Percentiles rank a stretch among this genome's conserved stretches.
Evolutionary conservation across 2,329 filamentous ascomycete genomes (phyloP).

Genomic region (Epichloe coenophiala): DNA sequence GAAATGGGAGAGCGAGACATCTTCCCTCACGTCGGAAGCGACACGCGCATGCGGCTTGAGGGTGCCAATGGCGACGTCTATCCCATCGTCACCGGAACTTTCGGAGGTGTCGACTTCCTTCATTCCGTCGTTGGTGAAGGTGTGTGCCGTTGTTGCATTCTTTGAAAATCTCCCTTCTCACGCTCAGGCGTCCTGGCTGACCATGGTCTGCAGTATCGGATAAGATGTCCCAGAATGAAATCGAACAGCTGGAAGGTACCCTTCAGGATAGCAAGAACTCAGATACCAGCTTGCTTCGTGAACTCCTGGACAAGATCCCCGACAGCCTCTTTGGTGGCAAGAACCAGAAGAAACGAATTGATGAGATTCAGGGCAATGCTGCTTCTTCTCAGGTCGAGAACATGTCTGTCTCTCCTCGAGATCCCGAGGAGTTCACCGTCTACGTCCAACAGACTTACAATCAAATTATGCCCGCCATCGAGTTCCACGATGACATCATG

Average conservation of each 20-base stretch:
- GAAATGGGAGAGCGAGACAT: slow-evolving; percentile 70
- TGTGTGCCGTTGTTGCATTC: slow-evolving; percentile 14
- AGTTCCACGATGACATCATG: slow-evolving; percentile 85
- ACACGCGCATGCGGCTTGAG: slow-evolving; percentile 55
- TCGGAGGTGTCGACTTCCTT: slow-evolving; percentile 87
- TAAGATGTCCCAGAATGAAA: slow-evolving; percentile 82
- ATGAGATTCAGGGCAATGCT: slow-evolving; percentile 68
- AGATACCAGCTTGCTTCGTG: slow-evolving; percentile 63
- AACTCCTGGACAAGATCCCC: slow-evolving; percentile 71
- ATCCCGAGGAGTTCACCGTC: slow-evolving; percentile 73
- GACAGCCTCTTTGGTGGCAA: slow-evolving; percentile 65
- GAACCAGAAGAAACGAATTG: slow-evolving; percentile 60
- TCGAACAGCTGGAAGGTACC: slow-evolving; percentile 76
- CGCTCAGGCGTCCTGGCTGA: not conserved
- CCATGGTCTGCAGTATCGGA: slow-evolving; percentile 49
- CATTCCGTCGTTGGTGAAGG: slow-evolving; percentile 67
- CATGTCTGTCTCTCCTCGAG: slow-evolving; percentile 57
- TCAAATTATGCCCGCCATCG: slow-evolving; percentile 78
- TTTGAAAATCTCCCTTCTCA: not conserved
- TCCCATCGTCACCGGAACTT: slow-evolving; percentile 79
- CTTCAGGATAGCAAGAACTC: slow-evolving; percentile 50
- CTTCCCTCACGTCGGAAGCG: slow-evolving; percentile 75
- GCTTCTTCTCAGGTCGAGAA: slow-evolving; percentile 62
- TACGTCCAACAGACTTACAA: slow-evolving; percentile 60
- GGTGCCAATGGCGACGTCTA: slow-evolving; percentile 57